phyloP scores from a whole-genome alignment of 306 rosid species.

The Heteromeles arbutifolia region DNA sequence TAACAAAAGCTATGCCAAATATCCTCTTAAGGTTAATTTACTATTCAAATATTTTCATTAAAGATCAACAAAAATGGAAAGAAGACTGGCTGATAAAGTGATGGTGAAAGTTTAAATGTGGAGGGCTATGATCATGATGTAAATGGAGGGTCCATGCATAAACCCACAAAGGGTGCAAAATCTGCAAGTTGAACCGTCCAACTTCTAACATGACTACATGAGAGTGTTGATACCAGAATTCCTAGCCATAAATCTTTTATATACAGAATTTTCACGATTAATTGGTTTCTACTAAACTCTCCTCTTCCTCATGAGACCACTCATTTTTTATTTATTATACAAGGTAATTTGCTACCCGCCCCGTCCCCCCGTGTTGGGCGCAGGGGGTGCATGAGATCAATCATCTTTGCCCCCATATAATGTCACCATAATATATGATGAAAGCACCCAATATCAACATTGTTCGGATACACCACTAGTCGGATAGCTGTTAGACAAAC shows the following conservation, averaged over 20 bases:
- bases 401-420: conserved; percentile 12
- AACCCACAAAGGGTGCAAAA: conserved; percentile 68
- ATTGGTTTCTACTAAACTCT: conserved; percentile 1
- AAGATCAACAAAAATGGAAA: conserved; percentile 15
- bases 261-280: conserved; percentile 9
- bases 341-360: no score
- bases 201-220: conserved; percentile 7
- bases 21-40: neutral
- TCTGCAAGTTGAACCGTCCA: conserved; percentile 34
- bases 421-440: conserved; percentile 1
- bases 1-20: neutral
- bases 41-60: neutral
- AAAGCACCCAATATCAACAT: conserved; percentile 3
- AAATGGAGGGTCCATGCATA: conserved; percentile 58
- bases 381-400: conserved; percentile 16
- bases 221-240: conserved; percentile 5
- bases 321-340: neutral
- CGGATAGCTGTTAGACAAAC: neutral
- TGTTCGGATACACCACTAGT: neutral
- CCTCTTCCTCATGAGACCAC: conserved; percentile 28
- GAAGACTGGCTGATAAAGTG: conserved; percentile 22
- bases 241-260: conserved; percentile 11
- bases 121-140: conserved; percentile 36
- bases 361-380: no score
- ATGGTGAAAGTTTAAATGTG: conserved; percentile 51